Evolutionary conservation across 768 basidiomycete genomes (phyloP).

Genomic region (Auricularia auricula-judae): DNA sequence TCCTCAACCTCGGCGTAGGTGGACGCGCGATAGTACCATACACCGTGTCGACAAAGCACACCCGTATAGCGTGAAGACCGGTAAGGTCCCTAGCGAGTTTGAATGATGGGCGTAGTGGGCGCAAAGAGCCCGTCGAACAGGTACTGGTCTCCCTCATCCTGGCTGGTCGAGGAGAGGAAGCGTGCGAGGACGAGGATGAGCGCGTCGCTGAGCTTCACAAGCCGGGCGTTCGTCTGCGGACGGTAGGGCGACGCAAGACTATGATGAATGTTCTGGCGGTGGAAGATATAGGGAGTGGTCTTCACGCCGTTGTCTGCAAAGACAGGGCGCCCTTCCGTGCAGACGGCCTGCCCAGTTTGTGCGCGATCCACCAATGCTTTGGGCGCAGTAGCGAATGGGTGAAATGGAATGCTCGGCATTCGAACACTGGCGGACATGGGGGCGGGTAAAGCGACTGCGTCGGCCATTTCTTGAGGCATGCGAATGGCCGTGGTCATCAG

Average conservation of each 20-base stretch:
- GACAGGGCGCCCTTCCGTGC: constrained; percentile 10
- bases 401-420: constrained; percentile 13
- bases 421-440: constrained; percentile 11
- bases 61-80: constrained; percentile 10
- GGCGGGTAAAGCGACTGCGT: constrained; percentile 12
- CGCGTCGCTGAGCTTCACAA: no score
- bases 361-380: constrained; percentile 4
- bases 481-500: constrained; percentile 13
- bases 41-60: constrained; percentile 10
- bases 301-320: constrained; percentile 14
- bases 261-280: constrained; percentile 9
- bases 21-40: constrained; percentile 9
- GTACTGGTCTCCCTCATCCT: constrained; percentile 10
- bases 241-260: constrained; percentile 9
- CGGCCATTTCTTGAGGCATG: constrained; percentile 5
- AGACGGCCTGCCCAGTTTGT: constrained; percentile 4
- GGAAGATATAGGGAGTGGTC: constrained; percentile 11
- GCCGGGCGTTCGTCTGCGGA: no score
- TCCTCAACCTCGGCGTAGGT: constrained; percentile 12
- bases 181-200: constrained; percentile 10
- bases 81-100: constrained; percentile 7
- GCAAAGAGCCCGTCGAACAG: constrained; percentile 12
- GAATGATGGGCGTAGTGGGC: constrained; percentile 9
- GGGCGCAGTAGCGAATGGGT: constrained; percentile 11
- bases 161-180: constrained; percentile 3